Percentiles rank a stretch among this genome's conserved stretches.
Conservation (phyloP, 2,329 filamentous ascomycete species). For the Pseudogymnoascus sp. region DNA sequence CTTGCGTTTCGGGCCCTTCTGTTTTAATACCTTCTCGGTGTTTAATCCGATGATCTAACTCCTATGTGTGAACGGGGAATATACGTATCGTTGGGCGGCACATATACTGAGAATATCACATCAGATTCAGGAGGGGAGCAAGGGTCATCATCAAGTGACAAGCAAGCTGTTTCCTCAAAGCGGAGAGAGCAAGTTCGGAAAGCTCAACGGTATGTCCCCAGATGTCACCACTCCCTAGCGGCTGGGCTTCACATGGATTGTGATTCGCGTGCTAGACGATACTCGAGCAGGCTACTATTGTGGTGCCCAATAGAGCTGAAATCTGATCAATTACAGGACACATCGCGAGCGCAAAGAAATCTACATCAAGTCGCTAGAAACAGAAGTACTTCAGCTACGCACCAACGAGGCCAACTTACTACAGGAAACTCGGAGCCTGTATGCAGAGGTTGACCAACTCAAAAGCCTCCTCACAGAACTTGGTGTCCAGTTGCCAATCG, state of each 20-base stretch:
- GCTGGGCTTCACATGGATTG: not conserved
- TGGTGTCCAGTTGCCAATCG: not conserved
- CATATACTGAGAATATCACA: not conserved
- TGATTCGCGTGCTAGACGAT: not conserved
- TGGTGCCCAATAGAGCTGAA: not conserved
- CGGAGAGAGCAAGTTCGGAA: constrained; percentile 1
- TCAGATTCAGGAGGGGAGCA: not conserved
- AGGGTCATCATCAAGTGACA: not conserved
- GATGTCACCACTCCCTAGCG: not conserved
- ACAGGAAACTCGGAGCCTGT: constrained; percentile 17
- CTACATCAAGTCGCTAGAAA: constrained; percentile 26
- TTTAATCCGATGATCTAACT: not conserved
- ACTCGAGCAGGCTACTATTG: not conserved
- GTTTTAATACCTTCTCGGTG: not conserved
- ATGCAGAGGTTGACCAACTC: constrained; percentile 16
- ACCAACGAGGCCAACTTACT: constrained; percentile 20
- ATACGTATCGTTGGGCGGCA: not conserved
- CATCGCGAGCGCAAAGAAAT: constrained; percentile 28
- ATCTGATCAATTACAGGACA: constrained; percentile 14
- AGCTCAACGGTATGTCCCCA: not conserved
- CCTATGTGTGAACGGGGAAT: not conserved
- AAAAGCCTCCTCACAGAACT: constrained; percentile 10
- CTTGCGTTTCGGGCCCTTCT: not conserved
- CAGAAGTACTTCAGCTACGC: constrained; percentile 18
- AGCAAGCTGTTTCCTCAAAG: not conserved